phyloP scores from a whole-genome alignment of 2,329 filamentous ascomycete genomes.

The Colletotrichum lini region DNA sequence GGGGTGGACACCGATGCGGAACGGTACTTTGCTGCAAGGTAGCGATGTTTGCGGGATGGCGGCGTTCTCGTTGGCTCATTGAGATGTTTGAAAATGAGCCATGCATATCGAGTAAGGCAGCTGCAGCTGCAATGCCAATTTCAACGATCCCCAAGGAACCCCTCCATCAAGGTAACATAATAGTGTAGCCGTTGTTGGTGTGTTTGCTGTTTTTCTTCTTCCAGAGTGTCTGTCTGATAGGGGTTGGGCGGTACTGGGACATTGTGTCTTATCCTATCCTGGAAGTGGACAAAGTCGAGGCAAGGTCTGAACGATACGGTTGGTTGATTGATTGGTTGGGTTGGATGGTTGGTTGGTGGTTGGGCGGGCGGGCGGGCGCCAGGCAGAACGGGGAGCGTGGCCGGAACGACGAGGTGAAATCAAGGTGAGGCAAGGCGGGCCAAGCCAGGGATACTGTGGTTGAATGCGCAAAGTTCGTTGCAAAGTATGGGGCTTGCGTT shows the following conservation, averaged over 20 bases:
- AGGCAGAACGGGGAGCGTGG: slow-evolving; percentile 21
- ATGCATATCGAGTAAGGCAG: slow-evolving; percentile 35
- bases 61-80: slow-evolving; percentile 30
- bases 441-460: slow-evolving; percentile 5
- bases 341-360: slow-evolving; percentile 4
- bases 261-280: slow-evolving; percentile 16
- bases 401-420: slow-evolving; percentile 21
- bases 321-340: background rate
- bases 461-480: slow-evolving; percentile 35
- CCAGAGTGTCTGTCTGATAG: background rate
- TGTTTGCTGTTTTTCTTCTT: background rate
- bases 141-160: slow-evolving; percentile 14
- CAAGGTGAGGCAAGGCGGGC: slow-evolving; percentile 10
- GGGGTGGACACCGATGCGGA: slow-evolving; percentile 24
- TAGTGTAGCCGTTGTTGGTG: background rate
- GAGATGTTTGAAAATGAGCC: slow-evolving; percentile 26
- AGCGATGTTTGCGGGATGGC: slow-evolving; percentile 13
- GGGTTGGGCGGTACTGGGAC: slow-evolving; percentile 4
- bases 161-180: slow-evolving; percentile 31
- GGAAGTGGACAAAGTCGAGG: slow-evolving; percentile 31
- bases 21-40: slow-evolving; percentile 30
- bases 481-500: slow-evolving; percentile 41
- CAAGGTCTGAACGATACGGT: too few species aligned
- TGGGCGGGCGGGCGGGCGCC: slow-evolving; percentile 26
- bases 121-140: slow-evolving; percentile 18